Percentiles rank a stretch among this genome's conserved stretches.
Evolutionary conservation across 257 asterid species (phyloP).

Genomic region (Solanum peruvianum): DNA sequence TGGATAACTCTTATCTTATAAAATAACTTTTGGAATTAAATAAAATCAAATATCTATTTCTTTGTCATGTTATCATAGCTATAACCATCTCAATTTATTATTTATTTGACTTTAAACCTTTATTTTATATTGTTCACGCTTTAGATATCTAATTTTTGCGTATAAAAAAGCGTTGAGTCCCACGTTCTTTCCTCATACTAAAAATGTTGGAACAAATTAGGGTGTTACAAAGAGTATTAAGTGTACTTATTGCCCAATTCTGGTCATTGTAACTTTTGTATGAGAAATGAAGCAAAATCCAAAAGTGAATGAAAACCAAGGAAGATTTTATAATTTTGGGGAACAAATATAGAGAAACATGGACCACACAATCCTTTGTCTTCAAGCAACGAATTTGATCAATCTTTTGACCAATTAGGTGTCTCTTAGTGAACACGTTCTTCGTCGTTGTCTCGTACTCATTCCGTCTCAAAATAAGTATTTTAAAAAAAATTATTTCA

Average conservation of each 20-base stretch:
- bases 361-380: conserved; percentile 9
- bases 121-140: background rate
- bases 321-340: background rate
- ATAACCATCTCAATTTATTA: background rate
- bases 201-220: background rate
- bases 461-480: background rate
- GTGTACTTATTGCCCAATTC: background rate
- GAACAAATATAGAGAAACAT: background rate
- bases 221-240: background rate
- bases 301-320: background rate
- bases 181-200: background rate
- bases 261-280: background rate
- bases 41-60: background rate
- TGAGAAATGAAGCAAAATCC: background rate
- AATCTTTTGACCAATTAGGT: background rate
- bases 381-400: conserved; percentile 11
- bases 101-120: background rate
- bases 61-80: background rate
- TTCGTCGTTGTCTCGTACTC: background rate
- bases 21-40: background rate
- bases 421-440: background rate
- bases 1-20: too few relatives aligned
- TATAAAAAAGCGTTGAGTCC: background rate
- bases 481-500: too few relatives aligned
- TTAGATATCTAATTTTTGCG: accelerated